phyloP scores from a whole-genome alignment of 1,139 yeast genomes.

The Saccharomyces hybrid region DNA sequence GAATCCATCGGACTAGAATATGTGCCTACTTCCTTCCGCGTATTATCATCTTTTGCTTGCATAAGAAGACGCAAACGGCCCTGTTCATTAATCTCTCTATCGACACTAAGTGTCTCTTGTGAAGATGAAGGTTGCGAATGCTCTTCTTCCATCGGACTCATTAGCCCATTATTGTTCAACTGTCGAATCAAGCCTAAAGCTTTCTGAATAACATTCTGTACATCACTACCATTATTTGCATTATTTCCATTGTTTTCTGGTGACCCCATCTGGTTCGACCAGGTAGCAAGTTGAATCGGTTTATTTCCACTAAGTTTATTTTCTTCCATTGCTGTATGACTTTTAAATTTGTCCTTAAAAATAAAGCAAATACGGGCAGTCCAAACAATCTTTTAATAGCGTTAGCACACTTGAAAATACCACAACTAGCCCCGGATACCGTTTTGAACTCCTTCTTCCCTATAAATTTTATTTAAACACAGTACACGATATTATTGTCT shows the following conservation, averaged over 20 bases:
- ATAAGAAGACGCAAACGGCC: neutral
- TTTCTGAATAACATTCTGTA: neutral
- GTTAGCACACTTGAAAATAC: neutral
- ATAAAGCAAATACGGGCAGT: neutral
- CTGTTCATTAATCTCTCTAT: neutral
- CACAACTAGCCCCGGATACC: neutral
- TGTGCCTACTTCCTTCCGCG: neutral
- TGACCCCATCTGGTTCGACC: neutral
- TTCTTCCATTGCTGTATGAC: neutral
- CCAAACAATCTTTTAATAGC: neutral
- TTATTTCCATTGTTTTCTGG: neutral
- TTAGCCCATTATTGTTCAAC: neutral
- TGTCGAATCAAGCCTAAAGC: neutral
- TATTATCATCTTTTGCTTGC: neutral
- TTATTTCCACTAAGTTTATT: neutral
- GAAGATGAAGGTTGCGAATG: neutral
- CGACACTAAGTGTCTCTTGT: neutral
- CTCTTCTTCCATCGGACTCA: neutral
- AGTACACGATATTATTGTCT: neutral
- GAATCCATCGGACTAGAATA: neutral
- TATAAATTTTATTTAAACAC: neutral
- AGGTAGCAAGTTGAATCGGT: neutral
- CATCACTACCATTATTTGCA: neutral
- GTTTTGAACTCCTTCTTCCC: neutral
- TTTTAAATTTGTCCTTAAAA: neutral